Evolutionary conservation across 2,329 filamentous ascomycete species (phyloP).

Genomic region (Epichloe baconii): DNA sequence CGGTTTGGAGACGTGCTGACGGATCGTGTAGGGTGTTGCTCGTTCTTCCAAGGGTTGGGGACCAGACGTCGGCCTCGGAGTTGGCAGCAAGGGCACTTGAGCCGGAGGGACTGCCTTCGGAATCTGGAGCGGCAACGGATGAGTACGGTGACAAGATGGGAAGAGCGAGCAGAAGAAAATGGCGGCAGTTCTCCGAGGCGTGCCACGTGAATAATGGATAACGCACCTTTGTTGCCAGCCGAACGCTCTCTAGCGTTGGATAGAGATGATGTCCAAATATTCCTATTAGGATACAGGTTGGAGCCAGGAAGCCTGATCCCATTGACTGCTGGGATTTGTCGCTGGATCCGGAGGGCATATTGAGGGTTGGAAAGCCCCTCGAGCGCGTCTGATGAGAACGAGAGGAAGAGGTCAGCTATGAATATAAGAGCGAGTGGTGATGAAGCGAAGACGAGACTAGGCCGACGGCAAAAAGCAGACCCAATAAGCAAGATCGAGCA

Average conservation of each 20-base stretch:
- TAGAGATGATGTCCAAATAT: constrained; percentile 27
- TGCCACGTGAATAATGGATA: background rate
- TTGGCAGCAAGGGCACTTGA: constrained; percentile 56
- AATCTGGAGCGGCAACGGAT: constrained; percentile 10
- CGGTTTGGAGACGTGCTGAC: constrained; percentile 47
- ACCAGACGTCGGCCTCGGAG: constrained; percentile 56
- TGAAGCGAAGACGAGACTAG: constrained; percentile 4
- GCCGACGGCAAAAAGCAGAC: constrained; percentile 9
- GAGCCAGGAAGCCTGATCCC: constrained; percentile 27
- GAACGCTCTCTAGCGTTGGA: constrained; percentile 28
- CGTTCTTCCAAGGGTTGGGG: constrained; percentile 45
- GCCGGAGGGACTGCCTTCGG: constrained; percentile 40
- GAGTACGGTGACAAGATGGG: constrained; percentile 6
- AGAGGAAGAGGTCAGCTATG: constrained; percentile 10
- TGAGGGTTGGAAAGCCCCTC: constrained; percentile 25
- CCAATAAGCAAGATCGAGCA: constrained; percentile 1
- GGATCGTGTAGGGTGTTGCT: constrained; percentile 29
- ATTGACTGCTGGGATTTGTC: constrained; percentile 20
- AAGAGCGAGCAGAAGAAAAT: background rate
- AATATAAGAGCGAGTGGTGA: constrained; percentile 5
- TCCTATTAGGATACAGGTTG: constrained; percentile 22
- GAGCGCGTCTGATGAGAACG: constrained; percentile 19
- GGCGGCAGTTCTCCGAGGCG: background rate
- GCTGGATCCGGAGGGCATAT: constrained; percentile 21
- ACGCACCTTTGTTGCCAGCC: constrained; percentile 35